Evolutionary conservation across 805 yeast species (phyloP), one percentile per base, ranked within the genome.

Genomic region (Scheffersomyces spartinae): DNA sequence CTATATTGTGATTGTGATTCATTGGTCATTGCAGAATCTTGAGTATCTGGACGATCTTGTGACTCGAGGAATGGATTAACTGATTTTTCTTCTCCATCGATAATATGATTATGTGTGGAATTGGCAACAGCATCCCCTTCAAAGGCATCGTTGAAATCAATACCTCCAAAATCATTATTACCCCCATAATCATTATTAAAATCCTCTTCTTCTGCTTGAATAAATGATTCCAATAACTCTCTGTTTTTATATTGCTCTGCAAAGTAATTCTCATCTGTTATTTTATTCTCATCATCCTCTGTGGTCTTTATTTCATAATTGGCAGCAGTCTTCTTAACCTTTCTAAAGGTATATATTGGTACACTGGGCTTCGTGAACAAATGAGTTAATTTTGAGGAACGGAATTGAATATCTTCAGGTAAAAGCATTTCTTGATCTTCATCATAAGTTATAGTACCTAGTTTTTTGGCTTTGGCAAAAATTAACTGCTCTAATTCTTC

Each of bases 351-450:
- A 27, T 54, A 43, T 43, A 68, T 55, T 20, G 59, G 47, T 26
- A 60, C 60, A 8, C 45, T 44, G 3, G 94, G 93, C 44, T 80
- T 81, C 23, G 76, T 52, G 42, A 81, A 81, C 17, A 83, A 56
- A 29, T 66, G 67, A 6, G 80, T 68, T 29, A 88, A 62, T 30
- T 71, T 66, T 25, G 69, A 69, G 0, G 94, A 74, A 5, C 77
- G 68, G 48, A 80, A 83, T 34, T 68, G 74, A 33, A 69, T 59
- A 46, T 83, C 94, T 35, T 73, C 76, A 0, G 94, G 94, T 6
- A 83, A 52, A 22, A 72, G 44, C 39, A 69, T 65, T 25, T 58
- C 58, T 18, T 61, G 47, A 26, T 30, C 13, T 14, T 23, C 18
- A 13, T 26, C 42, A 40, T 39, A 44, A 2, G 52, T 41, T 13